Conservation (phyloP, 257 asterid genomes). For the Fraxinus excelsior region DNA sequence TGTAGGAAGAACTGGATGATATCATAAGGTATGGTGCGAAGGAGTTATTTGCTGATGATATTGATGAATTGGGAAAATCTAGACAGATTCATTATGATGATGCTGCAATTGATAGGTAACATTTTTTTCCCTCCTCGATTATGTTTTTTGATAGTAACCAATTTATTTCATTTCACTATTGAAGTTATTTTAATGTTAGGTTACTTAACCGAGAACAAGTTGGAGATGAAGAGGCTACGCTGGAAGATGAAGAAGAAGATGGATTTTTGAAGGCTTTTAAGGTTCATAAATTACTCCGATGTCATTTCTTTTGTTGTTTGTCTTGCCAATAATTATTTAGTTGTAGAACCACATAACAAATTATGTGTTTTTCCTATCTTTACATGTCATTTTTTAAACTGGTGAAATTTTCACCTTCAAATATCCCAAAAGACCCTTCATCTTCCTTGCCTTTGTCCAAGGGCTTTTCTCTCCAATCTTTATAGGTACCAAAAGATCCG, state of each 20-base stretch:
- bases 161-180: conserved; percentile 14
- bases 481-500: background rate
- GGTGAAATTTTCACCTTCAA: background rate
- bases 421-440: background rate
- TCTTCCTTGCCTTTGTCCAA: background rate
- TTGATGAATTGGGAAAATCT: conserved; percentile 83
- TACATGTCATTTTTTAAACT: background rate
- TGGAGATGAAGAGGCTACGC: conserved; percentile 71
- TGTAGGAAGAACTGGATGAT: conserved; percentile 95
- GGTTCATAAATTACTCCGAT: conserved; percentile 43
- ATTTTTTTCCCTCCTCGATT: conserved; percentile 9
- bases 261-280: conserved; percentile 93
- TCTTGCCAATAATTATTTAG: background rate
- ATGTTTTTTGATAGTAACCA: conserved; percentile 15
- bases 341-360: background rate
- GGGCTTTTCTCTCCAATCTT: background rate
- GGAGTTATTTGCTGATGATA: conserved; percentile 94
- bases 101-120: conserved; percentile 88
- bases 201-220: conserved; percentile 86
- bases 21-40: conserved; percentile 89
- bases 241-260: conserved; percentile 92
- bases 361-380: background rate
- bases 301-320: background rate
- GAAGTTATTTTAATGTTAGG: conserved; percentile 35
- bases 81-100: conserved; percentile 96